Base-by-base conservation (phyloP, 495 filamentous ascomycete species). In the Paragyromitra xinjiangensis region DNA sequence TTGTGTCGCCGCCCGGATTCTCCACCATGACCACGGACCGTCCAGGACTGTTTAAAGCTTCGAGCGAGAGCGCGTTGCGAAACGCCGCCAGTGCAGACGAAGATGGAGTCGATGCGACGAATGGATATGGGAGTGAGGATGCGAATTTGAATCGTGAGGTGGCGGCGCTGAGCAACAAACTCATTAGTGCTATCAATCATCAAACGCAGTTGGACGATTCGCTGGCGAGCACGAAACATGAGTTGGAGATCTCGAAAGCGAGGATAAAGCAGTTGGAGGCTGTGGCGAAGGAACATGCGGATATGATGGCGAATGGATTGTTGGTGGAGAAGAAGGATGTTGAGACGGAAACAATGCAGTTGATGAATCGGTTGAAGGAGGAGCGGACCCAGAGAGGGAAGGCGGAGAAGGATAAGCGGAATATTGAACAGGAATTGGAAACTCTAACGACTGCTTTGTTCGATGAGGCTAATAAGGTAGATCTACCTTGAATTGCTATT, bases 141-240 rank as follows among this genome's bases (percentile, higher is more conserved):
- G 40, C 93, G 22, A 93, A 95, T 80, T 86, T 97, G 58, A 93
- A 91, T 82, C 89, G 91, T 68, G 95, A 99, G 84, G 94, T 98
- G 12, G 92, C 95, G 37, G 88, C 93, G 3, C 86, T 99, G 26
- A 98, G 93, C 83, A 94, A 94, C 61, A 99, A 99, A 84, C 88
- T 99, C 65, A 94, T 99, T 71, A 94, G 94, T 80, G 94, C 95
- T 65, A 98, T 99, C 84, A 99, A 99, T 82, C 92, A 95, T 81
- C 96, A 98, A 85, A 98, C 95, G 4, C 92, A 87, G 39, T 86
- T 99, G 37, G 95, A 99, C 81, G 95, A 99, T 81, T 92, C 89
- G 40, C 87, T 99, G 59, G 91, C 92, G 64, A 90, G 87, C 29
- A 92, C 95, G 29, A 89, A 92, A 19, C 90, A 95, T 64, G 74